Conservation (phyloP, 129 eudicot genomes). For the Kitagawia praeruptora region DNA sequence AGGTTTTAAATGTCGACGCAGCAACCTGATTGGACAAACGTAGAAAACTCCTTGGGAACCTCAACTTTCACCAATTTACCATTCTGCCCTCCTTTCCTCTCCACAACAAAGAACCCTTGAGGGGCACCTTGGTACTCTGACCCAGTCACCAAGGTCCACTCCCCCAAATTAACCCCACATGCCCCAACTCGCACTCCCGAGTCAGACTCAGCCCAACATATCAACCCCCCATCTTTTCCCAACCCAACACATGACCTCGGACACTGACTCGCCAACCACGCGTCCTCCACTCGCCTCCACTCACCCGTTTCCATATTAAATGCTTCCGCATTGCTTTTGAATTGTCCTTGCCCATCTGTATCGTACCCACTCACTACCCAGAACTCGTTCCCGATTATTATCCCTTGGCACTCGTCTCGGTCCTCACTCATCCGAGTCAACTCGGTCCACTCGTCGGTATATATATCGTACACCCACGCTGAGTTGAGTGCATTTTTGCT, state of each 20-base stretch:
- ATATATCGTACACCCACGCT: constrained; percentile 55
- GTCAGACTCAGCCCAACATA: constrained; percentile 39
- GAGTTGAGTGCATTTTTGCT: constrained; percentile 55
- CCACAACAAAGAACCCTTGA: constrained; percentile 38
- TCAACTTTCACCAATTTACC: constrained; percentile 41
- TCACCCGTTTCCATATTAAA: constrained; percentile 21
- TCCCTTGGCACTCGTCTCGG: constrained; percentile 84
- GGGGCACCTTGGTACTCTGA: constrained; percentile 57
- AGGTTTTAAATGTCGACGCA: constrained; percentile 39
- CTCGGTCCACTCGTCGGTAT: constrained; percentile 56
- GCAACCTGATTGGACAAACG: constrained; percentile 74
- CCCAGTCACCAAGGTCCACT: constrained; percentile 43
- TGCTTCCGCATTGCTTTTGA: constrained; percentile 57
- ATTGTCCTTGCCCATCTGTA: constrained; percentile 64
- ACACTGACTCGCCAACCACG: constrained; percentile 49
- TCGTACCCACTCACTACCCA: constrained; percentile 92
- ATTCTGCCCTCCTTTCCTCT: constrained; percentile 36
- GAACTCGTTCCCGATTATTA: constrained; percentile 61
- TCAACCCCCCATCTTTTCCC: constrained; percentile 30
- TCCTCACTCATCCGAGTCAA: constrained; percentile 64
- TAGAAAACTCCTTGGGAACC: constrained; percentile 49
- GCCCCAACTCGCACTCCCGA: constrained; percentile 47
- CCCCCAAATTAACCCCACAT: constrained; percentile 60
- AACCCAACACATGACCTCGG: constrained; percentile 50
- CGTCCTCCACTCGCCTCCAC: constrained; percentile 62